Evolutionary conservation across 768 basidiomycete genomes (phyloP).

Genomic region (Fomitopsis pulvina): DNA sequence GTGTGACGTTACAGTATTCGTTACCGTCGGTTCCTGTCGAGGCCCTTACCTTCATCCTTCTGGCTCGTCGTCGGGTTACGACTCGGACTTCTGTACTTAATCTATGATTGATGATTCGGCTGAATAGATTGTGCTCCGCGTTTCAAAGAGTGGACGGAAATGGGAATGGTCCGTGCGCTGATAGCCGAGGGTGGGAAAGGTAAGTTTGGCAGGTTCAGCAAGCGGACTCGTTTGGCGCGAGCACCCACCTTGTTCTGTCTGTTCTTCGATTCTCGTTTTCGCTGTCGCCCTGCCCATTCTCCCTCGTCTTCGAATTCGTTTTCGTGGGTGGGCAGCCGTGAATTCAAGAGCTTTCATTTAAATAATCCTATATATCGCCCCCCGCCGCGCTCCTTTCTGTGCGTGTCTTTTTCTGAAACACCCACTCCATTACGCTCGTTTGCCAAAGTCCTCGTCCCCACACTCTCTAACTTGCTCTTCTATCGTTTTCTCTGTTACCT

Average conservation of each 20-base stretch:
- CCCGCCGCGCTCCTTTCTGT: conserved; percentile 17
- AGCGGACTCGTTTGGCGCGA: not conserved
- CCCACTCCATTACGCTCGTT: conserved; percentile 24
- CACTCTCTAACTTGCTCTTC: conserved; percentile 52
- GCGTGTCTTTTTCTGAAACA: conserved; percentile 17
- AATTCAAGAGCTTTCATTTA: conserved; percentile 15
- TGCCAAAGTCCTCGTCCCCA: conserved; percentile 24
- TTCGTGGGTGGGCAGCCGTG: conserved; percentile 13
- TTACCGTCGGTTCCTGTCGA: too few species aligned
- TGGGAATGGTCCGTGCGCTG: conserved; percentile 17
- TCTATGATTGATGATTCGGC: not conserved
- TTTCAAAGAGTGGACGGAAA: conserved; percentile 1
- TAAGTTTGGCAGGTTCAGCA: not conserved
- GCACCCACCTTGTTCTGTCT: conserved; percentile 7
- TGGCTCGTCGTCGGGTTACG: too few species aligned
- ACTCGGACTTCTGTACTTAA: not conserved
- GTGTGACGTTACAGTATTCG: too few species aligned
- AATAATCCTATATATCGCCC: conserved; percentile 13
- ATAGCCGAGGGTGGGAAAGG: conserved; percentile 14
- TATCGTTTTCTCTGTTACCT: conserved; percentile 43
- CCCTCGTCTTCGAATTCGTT: conserved; percentile 12
- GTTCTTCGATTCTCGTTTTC: conserved; percentile 6
- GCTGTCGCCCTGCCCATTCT: conserved; percentile 9
- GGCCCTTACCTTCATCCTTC: too few species aligned
- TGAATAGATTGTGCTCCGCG: not conserved